Evolutionary conservation across 2,329 filamentous ascomycete genomes (phyloP), one percentile per base, ranked within the genome.

Genomic region (Xylaria sp.): DNA sequence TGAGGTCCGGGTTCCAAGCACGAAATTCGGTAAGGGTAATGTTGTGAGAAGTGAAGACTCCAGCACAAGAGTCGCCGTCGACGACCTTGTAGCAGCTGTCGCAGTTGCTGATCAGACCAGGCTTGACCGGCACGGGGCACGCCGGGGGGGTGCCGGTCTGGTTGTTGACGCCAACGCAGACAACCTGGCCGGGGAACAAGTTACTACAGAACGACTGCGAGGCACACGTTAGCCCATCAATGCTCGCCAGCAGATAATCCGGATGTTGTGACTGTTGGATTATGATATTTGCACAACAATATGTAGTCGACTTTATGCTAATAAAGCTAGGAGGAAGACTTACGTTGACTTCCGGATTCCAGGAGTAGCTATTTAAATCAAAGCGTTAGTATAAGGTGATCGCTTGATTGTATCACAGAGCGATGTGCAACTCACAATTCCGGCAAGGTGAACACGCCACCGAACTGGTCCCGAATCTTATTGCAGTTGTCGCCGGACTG

Each of bases 391-490:
- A 53, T 40, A 7, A 23, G 3, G 11, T 9, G 2, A 23, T 52
- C 31, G 29, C 23, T 1, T 4, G 3, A 41, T n/a, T n/a, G 15
- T 6, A 19, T 40, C n/a, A n/a, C n/a, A n/a, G n/a, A 27, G 31
- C 6, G 4, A 49, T 19, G 19, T 4, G 19, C 17, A 33, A 58
- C 70, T 65, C 61, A 71, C 70, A 72, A 72, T 1, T 69, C 41
- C n/a, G 31, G 38, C 1, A 70, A 62, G 1, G 56, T 64, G 25
- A 66, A 70, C 11, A 56, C 48, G 78, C 79, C 83, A 58, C 53
- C 49, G 51, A 64, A 66, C 41, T 59, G 55, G 48, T 62, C 47
- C 11, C 64, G 48, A 56, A 72, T 72, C 37, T 6, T 52, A 43
- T 55, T 56, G 52, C 70, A 72, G 27, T 33, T 63, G 35, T 72